Evolutionary conservation across 2,329 filamentous ascomycete genomes (phyloP).

Genomic region (Drechslerella stenobrocha): DNA sequence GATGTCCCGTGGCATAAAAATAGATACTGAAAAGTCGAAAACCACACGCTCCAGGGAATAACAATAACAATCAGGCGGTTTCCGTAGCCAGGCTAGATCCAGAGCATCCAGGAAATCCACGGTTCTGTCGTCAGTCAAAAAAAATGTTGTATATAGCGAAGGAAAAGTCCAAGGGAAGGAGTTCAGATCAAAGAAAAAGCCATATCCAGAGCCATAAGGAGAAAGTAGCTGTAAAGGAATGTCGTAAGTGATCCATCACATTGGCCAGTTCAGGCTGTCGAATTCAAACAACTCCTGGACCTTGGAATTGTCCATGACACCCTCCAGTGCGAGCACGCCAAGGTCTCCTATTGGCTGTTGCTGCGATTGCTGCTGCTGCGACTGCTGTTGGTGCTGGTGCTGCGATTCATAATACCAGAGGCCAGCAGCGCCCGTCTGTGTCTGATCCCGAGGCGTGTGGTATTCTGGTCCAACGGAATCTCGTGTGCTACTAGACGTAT

Average conservation of each 20-base stretch:
- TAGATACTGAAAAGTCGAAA: slow-evolving; percentile 6
- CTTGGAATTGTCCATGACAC: slow-evolving; percentile 19
- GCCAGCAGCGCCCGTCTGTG: not conserved
- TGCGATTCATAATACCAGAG: not conserved
- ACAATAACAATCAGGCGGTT: not conserved
- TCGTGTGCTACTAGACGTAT: slow-evolving; percentile 16
- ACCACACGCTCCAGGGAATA: slow-evolving; percentile 1
- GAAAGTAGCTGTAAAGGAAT: not conserved
- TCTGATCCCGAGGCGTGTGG: slow-evolving; percentile 28
- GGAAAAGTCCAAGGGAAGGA: slow-evolving; percentile 1
- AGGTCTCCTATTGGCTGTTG: slow-evolving; percentile 12
- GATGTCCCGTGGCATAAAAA: not conserved
- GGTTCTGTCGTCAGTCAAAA: slow-evolving; percentile 11
- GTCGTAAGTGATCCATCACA: not conserved
- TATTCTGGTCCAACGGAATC: slow-evolving; percentile 29
- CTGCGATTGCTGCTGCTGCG: not conserved
- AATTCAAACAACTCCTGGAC: slow-evolving; percentile 30
- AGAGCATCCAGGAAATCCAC: slow-evolving; percentile 4
- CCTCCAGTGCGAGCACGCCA: slow-evolving; percentile 18
- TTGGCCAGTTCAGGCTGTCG: slow-evolving; percentile 8
- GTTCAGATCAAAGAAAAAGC: not conserved
- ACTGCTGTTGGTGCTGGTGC: not conserved
- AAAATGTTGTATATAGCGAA: not conserved
- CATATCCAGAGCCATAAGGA: not conserved
- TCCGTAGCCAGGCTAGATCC: slow-evolving; percentile 9